Percentiles rank a stretch among this genome's conserved stretches.
Evolutionary conservation across 768 basidiomycete species (phyloP).

Genomic region (Russula dissimulans): DNA sequence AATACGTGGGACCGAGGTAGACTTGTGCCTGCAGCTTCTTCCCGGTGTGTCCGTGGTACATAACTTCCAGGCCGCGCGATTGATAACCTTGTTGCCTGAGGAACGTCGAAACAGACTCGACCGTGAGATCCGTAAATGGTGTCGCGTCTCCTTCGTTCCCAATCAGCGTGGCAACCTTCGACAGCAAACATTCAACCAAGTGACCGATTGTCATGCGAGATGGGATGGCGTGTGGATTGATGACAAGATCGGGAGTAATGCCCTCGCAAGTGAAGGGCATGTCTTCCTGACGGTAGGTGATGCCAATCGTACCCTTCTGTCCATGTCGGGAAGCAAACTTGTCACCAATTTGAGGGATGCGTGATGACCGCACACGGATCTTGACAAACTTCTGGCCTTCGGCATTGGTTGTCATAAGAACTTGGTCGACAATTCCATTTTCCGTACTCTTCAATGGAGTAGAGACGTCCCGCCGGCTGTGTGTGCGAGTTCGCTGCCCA

Average conservation of each 20-base stretch:
- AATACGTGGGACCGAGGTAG: conserved; percentile 98
- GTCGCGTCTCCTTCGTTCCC: conserved; percentile 98
- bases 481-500: conserved; percentile 88
- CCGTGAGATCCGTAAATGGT: conserved; percentile 96
- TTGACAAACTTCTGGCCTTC: conserved; percentile 99
- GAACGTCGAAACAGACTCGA: conserved; percentile 93
- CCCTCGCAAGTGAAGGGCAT: conserved; percentile 99
- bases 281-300: conserved; percentile 98
- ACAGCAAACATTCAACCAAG: conserved; percentile 94
- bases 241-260: conserved; percentile 93
- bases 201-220: conserved; percentile 99
- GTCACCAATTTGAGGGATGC: conserved; percentile 96
- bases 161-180: conserved; percentile 91
- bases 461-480: conserved; percentile 92
- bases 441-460: conserved; percentile 98
- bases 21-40: conserved; percentile 95
- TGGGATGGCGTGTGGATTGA: conserved; percentile 99
- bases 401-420: conserved; percentile 90
- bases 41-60: conserved; percentile 99
- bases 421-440: conserved; percentile 95
- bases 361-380: conserved; percentile 89
- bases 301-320: conserved; percentile 99
- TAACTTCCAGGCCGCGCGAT: conserved; percentile 92
- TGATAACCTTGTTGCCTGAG: conserved; percentile 89
- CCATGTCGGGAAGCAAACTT: conserved; percentile 99